phyloP scores from a whole-genome alignment of 169 alveolate species.

The Babesia bigemina region DNA sequence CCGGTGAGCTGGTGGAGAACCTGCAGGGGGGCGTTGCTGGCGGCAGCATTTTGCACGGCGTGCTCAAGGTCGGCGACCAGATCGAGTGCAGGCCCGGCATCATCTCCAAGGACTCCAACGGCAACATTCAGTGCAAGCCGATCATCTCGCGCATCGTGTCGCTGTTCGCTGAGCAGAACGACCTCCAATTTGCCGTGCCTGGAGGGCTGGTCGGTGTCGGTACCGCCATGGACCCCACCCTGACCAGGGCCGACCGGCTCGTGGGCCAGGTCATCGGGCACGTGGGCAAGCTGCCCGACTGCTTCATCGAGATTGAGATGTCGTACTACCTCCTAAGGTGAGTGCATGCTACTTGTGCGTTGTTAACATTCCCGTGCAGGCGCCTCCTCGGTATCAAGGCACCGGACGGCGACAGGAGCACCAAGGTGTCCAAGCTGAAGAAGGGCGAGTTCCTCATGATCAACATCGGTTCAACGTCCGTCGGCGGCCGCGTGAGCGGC shows the following conservation, averaged over 20 bases:
- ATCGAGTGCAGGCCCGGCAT: conserved; percentile 98
- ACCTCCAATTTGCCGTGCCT: conserved; percentile 96
- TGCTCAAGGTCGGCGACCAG: conserved; percentile 94
- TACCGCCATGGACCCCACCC: conserved; percentile 95
- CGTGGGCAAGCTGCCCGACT: conserved; percentile 93
- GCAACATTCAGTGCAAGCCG: conserved; percentile 88
- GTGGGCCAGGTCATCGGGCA: conserved; percentile 98
- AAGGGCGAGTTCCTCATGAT: conserved; percentile 96
- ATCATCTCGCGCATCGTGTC: conserved; percentile 87
- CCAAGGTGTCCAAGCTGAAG: conserved; percentile 92
- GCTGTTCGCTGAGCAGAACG: conserved; percentile 97
- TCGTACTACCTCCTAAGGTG: conserved; percentile 76
- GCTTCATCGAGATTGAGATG: conserved; percentile 92
- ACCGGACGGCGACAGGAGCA: conserved; percentile 85
- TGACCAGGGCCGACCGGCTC: conserved; percentile 95
- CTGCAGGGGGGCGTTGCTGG: conserved; percentile 99
- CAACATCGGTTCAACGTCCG: conserved; percentile 96
- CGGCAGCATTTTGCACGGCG: conserved; percentile 97
- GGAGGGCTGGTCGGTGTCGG: conserved; percentile 98
- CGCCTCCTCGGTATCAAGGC: conserved; percentile 89
- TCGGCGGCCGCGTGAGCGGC: conserved; percentile 94
- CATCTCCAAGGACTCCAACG: conserved; percentile 86
- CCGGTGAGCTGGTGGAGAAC: conserved; percentile 96
- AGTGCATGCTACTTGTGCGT: neutral
- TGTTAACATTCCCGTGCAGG: conserved; percentile 66